Base-by-base conservation (phyloP, 345 rosid genomes). In the Viola odorata region DNA sequence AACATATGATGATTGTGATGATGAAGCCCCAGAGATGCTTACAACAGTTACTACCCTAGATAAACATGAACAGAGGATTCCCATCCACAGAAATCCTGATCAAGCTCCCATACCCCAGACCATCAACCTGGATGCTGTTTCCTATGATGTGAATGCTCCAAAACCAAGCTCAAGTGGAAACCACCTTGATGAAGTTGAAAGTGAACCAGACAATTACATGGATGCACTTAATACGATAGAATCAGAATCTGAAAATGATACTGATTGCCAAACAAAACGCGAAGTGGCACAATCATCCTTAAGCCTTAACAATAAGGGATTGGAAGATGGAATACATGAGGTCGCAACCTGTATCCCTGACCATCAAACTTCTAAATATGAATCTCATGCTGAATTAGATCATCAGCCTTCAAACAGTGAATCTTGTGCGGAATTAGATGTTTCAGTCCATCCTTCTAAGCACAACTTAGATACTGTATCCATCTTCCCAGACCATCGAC, bases 141-240 rank as follows among this genome's bases (percentile, higher is more conserved):
- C 61, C 55, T 72, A 64, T 74, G 76, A 68, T 56, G 74, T 62
- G 41, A 72, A 57, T 69, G 38, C 62, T 60, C 65, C 41, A n/a
- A 66, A 59, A 63, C 73, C 84, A 70, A 67, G 66, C 56, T 59
- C 65, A 42, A 44, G 17, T 59, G 61, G 50, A 39, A 65, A 73
- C 37, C 79, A 74, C 63, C 61, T 61, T 62, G 75, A 80, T 44
- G 88, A 84, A 66, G 67, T 73, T 63, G 98, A 84, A 66, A 92
- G 98, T 50, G 96, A 89, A 75, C 69, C 82, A 45, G 98, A 89
- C 44, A 69, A 81, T 64, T 89, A 63, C 53, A 72, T 80, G 81
- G 98, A 92, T 80, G 96, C 96, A 14, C 90, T 85, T 60, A 87
- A 89, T 71, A 81, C 82, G 12, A 83, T 94, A 37, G 96, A 94